Evolutionary conservation across 1,139 yeast genomes (phyloP), one percentile per base, ranked within the genome.

Genomic region (Candida frijolesensis): DNA sequence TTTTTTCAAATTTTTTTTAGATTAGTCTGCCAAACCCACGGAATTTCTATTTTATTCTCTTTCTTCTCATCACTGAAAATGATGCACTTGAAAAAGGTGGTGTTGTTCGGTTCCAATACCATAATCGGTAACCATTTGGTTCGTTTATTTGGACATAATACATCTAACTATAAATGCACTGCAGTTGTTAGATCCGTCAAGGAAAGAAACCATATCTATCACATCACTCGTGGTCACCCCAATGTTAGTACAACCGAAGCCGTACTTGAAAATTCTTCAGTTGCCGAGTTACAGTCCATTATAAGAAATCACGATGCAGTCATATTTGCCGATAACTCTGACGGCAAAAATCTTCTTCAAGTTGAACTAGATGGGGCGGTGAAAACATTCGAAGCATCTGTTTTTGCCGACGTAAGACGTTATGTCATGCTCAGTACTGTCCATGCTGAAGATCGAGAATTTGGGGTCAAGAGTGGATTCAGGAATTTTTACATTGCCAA

Each of bases 341-440:
- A 81, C 6, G 89, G 88, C 1, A 76, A 75, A 50, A 66, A 74
- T 47, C 74, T 84, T 12, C 68, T 82, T 46, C 71, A 75, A 22
- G 81, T 84, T 12, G 90, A 85, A 59, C 68, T 83, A 49, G 89
- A 84, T 59, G 86, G 85, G 4, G 84, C 84, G 6, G 82, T 81
- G 37, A 80, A 81, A 60, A 74, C 79, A 1, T 73, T 79, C 50
- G 87, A 83, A 58, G 88, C 87, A 1, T 69, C 82, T 14, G 76
- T 74, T 37, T 57, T 58, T 45, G 79, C 77, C n/a, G 67, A 70
- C 1, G 72, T 80, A 30, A 66, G 70, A 50, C 71, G 87, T 51
- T 79, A 78, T 53, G 58, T 85, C 14, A 63, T 84, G 47, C 8
- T 25, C 10, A 25, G 29, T 25, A 9, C 29, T 25, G 10, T 25